Evolutionary conservation across 2,329 filamentous ascomycete species (phyloP).

Genomic region (Pestalotiopsis sp.): DNA sequence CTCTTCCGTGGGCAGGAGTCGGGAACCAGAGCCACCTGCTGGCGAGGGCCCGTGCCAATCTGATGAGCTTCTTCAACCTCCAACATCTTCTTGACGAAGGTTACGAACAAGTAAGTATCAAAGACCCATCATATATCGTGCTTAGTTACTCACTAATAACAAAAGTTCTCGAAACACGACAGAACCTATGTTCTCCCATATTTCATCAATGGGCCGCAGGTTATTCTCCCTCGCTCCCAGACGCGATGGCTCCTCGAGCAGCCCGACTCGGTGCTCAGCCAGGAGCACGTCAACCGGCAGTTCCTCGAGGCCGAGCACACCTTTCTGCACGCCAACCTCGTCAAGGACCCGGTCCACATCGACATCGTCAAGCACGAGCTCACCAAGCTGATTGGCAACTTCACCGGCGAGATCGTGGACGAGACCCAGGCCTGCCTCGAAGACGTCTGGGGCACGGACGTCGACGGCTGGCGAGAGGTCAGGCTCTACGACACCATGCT

Average conservation of each 20-base stretch:
- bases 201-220: conserved; percentile 33
- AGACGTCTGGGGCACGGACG: conserved; percentile 30
- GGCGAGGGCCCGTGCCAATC: conserved; percentile 26
- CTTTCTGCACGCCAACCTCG: conserved; percentile 31
- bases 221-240: conserved; percentile 31
- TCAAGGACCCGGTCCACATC: conserved; percentile 31
- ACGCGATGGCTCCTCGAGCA: conserved; percentile 33
- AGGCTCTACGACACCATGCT: conserved; percentile 34
- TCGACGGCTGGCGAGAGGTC: conserved; percentile 32
- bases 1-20: conserved; percentile 29
- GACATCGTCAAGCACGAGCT: conserved; percentile 33
- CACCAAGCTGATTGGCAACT: conserved; percentile 29
- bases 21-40: conserved; percentile 10
- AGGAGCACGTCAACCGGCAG: conserved; percentile 33
- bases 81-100: conserved; percentile 29
- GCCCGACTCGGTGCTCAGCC: conserved; percentile 32
- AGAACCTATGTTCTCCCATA: conserved; percentile 32
- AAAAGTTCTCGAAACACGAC: conserved; percentile 31
- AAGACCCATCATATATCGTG: not conserved
- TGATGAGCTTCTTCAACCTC: conserved; percentile 27
- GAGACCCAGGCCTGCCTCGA: conserved; percentile 28
- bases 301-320: conserved; percentile 36
- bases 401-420: conserved; percentile 31
- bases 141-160: not conserved
- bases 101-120: conserved; percentile 25